These are phyloP conservation scores for Delonix regia DNA, from an alignment of 306 rosid species.

Conservation along the genomic window DNA sequence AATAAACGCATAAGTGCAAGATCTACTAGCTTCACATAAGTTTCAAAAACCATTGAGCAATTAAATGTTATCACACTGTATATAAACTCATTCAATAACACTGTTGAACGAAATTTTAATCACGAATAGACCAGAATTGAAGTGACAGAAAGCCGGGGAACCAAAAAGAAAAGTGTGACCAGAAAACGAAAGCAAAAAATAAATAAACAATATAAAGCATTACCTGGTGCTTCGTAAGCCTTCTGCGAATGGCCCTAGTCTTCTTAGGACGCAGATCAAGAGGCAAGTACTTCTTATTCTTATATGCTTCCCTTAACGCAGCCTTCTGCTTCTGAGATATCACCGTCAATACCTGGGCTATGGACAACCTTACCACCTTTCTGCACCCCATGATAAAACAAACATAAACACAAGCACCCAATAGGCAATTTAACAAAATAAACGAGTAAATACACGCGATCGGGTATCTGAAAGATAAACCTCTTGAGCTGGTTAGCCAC, in stretches of 20 bases:
- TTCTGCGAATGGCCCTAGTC: slow-evolving; percentile 91
- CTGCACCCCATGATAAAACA: slow-evolving; percentile 44
- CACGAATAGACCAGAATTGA: neutral
- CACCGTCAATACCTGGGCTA: slow-evolving; percentile 95
- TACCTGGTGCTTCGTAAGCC: slow-evolving; percentile 97
- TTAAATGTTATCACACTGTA: neutral
- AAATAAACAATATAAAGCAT: neutral
- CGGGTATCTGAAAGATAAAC: too few relatives aligned
- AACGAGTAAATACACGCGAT: too few relatives aligned
- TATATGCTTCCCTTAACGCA: slow-evolving; percentile 82
- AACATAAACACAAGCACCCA: slow-evolving; percentile 7
- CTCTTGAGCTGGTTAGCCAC: neutral
- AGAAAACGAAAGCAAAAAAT: neutral
- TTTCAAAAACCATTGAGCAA: neutral
- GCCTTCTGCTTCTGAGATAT: slow-evolving; percentile 93
- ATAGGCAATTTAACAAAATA: neutral
- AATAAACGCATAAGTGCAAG: neutral
- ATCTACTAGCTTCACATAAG: neutral
- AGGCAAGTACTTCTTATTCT: slow-evolving; percentile 85
- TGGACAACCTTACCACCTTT: slow-evolving; percentile 85
- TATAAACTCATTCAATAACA: neutral
- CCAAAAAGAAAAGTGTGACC: neutral
- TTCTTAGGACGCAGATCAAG: slow-evolving; percentile 98
- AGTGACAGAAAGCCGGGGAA: neutral
- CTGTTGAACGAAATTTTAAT: neutral